Percentiles rank a stretch among this genome's conserved stretches.
Conservation (phyloP, 31 red algal species). For the Porphyra umbilicalis region DNA sequence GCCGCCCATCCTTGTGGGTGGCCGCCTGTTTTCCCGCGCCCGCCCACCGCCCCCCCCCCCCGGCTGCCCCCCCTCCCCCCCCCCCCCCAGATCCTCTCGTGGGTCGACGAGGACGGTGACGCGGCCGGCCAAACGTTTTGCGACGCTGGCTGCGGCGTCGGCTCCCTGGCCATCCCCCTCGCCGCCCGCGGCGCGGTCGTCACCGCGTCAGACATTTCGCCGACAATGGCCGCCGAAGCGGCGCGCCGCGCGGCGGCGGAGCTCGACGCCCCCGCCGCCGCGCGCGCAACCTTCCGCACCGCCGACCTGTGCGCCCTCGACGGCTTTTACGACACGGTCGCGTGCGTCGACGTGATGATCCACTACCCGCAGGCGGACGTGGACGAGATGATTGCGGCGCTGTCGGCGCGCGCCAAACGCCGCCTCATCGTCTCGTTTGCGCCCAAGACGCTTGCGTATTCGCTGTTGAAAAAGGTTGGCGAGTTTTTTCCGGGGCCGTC, state of each 20-base stretch:
- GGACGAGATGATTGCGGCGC: conserved; percentile 62
- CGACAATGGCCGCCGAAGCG: conserved; percentile 78
- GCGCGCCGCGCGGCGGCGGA: conserved; percentile 25
- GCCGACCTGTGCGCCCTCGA: conserved; percentile 58
- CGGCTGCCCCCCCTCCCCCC: too few relatives aligned
- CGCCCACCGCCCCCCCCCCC: too few relatives aligned
- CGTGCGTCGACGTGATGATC: conserved; percentile 96
- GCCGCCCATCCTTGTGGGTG: too few relatives aligned
- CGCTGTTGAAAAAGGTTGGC: conserved; percentile 80
- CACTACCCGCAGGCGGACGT: conserved; percentile 84
- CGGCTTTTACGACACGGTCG: conserved; percentile 72
- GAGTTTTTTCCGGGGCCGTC: conserved; percentile 96
- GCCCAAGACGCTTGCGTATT: conserved; percentile 58
- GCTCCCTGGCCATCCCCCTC: conserved; percentile 78
- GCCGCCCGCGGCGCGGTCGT: conserved; percentile 57
- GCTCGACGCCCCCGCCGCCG: conserved; percentile 28
- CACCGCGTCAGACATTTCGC: conserved; percentile 79
- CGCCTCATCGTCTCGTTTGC: conserved; percentile 88
- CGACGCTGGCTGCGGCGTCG: conserved; percentile 97
- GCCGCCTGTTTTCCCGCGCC: too few relatives aligned
- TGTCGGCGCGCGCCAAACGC: conserved; percentile 27
- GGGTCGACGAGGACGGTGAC: conserved; percentile 79
- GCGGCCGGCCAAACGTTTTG: conserved; percentile 37
- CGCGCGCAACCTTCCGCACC: conserved; percentile 4
- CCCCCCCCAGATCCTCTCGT: conserved; percentile 28